Conservation (phyloP, 306 rosid species). For the Acmispon strigosus region DNA sequence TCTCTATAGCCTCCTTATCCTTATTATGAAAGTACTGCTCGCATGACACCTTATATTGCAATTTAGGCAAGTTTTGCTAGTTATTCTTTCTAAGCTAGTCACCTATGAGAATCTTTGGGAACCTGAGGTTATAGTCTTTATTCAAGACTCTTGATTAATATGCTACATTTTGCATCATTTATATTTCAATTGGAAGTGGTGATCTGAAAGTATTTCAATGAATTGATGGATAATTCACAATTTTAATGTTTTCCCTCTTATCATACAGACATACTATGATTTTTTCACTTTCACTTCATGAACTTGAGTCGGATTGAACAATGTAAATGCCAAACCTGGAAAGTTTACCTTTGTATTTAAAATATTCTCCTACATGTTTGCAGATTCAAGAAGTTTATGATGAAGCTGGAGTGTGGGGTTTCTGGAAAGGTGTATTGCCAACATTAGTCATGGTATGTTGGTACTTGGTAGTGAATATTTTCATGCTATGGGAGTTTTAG, state of each 20-base stretch:
- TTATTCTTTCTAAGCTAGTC: neutral
- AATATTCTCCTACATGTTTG: neutral
- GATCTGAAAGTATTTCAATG: neutral
- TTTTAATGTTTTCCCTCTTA: neutral
- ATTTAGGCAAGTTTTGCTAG: constrained; percentile 4
- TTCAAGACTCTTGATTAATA: neutral
- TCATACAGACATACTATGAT: too few species aligned
- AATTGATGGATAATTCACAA: neutral
- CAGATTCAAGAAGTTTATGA: constrained; percentile 81
- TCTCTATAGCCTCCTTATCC: neutral
- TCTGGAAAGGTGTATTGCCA: constrained; percentile 95
- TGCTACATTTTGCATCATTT: neutral
- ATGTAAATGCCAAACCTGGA: neutral
- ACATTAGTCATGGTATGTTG: constrained; percentile 83
- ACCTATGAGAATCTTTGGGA: neutral
- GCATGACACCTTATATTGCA: neutral
- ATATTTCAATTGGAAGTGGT: neutral
- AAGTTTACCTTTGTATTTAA: neutral
- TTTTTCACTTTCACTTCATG: too few species aligned
- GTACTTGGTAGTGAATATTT: constrained; percentile 34
- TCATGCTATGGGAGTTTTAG: constrained; percentile 14
- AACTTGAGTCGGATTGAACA: neutral
- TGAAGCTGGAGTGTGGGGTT: constrained; percentile 78
- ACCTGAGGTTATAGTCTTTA: neutral
- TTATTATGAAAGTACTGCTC: neutral